phyloP scores from a whole-genome alignment of 2,329 filamentous ascomycete species.

The Chrysoporthe deuterocubensis region DNA sequence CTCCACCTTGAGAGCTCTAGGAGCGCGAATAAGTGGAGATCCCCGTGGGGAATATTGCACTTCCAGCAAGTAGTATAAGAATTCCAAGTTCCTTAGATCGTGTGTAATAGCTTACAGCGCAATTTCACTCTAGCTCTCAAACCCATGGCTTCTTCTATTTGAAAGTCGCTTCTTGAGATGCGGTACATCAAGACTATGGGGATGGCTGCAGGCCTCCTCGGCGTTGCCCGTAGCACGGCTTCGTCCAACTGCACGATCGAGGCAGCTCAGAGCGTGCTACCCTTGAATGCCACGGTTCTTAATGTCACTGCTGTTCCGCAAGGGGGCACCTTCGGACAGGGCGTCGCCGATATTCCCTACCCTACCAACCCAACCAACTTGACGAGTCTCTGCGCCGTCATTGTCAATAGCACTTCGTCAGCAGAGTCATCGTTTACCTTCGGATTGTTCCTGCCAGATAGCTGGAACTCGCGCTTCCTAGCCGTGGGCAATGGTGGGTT shows the following conservation, averaged over 20 bases:
- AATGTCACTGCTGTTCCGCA: conserved; percentile 27
- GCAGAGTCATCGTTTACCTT: conserved; percentile 37
- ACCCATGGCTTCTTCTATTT: too few relatives aligned
- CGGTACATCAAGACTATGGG: not conserved
- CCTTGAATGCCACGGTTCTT: conserved; percentile 19
- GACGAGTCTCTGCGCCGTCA: conserved; percentile 40
- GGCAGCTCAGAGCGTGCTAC: conserved; percentile 4
- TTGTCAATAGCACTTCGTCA: conserved; percentile 37
- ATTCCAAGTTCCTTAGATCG: too few relatives aligned
- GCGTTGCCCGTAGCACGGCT: not conserved
- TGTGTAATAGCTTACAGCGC: too few relatives aligned
- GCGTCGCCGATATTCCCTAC: conserved; percentile 32
- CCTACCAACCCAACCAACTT: conserved; percentile 36
- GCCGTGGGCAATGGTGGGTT: conserved; percentile 38
- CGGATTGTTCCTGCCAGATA: conserved; percentile 38
- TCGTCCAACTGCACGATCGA: conserved; percentile 5
- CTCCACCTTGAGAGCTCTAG: too few relatives aligned
- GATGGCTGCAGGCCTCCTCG: not conserved
- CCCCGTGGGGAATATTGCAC: too few relatives aligned
- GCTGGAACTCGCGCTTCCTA: conserved; percentile 40
- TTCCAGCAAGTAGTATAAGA: too few relatives aligned
- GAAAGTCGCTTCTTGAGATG: not conserved
- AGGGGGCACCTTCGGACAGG: conserved; percentile 34
- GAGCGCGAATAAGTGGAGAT: too few relatives aligned
- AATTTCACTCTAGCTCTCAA: too few relatives aligned